Base-by-base conservation (phyloP, 2,329 filamentous ascomycete species). In the Bipolaris victoriae region DNA sequence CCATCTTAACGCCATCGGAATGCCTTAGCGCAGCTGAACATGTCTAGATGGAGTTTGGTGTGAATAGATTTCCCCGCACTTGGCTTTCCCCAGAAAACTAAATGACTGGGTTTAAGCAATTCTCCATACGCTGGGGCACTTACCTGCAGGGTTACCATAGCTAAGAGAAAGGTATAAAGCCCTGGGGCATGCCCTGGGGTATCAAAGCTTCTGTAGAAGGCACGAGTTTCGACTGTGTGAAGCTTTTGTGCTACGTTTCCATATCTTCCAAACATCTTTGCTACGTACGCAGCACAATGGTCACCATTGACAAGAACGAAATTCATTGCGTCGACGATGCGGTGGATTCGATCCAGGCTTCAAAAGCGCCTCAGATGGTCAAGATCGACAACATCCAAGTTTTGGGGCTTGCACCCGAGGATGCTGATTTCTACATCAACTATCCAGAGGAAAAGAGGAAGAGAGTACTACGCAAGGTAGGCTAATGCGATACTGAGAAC, bases 391-490 rank as follows among this genome's bases (percentile, higher is more conserved):
- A 67, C 35, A 61, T 70, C 55, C 65, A 66, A 31, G 67, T 71
- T 4, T 51, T 71, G 2, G 65, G 65, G 31, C 62, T 71, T 20
- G 49, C 63, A 43, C 54, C 65, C 20, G 61, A 62, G 22, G 58
- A 69, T 64, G 58, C 65, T 2, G 66, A 69, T 2, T 63, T 71
- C 57, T 67, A 68, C 50, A 59, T 58, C 36, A 67, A 63, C 49
- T 66, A 61, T 41, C 37, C 61, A 2, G 54, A 83, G 81, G 82
- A 77, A 7, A 74, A 69, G 43, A 78, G 79, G 29, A 82, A 84
- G 80, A 84, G 59, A 49, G 71, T 71, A 1, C 60, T 69, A 10
- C 66, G 56, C 39, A 71, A 71, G 58, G 62, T 65, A 31, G 41
- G 26, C 29, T 11, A 3, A 45, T 16, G 5, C 29, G 15, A 44